Conservation (phyloP, 1,284 basidiomycete species). For the Ustilago bromivora region DNA sequence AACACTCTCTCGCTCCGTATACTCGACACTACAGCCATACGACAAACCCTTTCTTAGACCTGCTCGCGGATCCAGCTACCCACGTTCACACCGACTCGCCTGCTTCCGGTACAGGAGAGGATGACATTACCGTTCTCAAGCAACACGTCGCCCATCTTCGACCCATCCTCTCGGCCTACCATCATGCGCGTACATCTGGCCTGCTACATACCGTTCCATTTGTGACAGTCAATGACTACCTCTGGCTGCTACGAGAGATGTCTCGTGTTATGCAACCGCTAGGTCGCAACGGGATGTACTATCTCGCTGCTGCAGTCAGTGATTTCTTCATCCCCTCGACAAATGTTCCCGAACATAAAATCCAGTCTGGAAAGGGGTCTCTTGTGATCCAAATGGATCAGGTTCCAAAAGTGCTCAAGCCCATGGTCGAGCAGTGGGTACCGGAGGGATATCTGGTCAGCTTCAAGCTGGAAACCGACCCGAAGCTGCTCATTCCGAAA, state of each 20-base stretch:
- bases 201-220: conserved; percentile 88
- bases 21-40: conserved; percentile 97
- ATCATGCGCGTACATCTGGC: conserved; percentile 79
- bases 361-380: conserved; percentile 89
- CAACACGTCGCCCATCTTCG: conserved; percentile 77
- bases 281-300: conserved; percentile 85
- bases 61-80: conserved; percentile 77
- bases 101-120: conserved; percentile 26
- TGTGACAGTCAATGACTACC: conserved; percentile 94
- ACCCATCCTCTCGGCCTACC: conserved; percentile 83
- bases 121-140: conserved; percentile 77
- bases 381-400: conserved; percentile 97
- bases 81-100: conserved; percentile 31
- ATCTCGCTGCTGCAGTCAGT: conserved; percentile 95
- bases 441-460: conserved; percentile 91
- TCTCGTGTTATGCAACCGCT: conserved; percentile 76
- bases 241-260: conserved; percentile 88
- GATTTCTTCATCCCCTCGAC: conserved; percentile 96
- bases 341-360: conserved; percentile 95
- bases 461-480: conserved; percentile 99
- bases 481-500: conserved; percentile 85
- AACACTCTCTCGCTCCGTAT: conserved; percentile 96
- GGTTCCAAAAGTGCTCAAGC: conserved; percentile 93
- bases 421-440: conserved; percentile 93
- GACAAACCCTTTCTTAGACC: conserved; percentile 95